These are phyloP conservation scores for Schizonepeta tenuifolia DNA, from an alignment of 257 asterid species.

Conservation along the genomic window DNA sequence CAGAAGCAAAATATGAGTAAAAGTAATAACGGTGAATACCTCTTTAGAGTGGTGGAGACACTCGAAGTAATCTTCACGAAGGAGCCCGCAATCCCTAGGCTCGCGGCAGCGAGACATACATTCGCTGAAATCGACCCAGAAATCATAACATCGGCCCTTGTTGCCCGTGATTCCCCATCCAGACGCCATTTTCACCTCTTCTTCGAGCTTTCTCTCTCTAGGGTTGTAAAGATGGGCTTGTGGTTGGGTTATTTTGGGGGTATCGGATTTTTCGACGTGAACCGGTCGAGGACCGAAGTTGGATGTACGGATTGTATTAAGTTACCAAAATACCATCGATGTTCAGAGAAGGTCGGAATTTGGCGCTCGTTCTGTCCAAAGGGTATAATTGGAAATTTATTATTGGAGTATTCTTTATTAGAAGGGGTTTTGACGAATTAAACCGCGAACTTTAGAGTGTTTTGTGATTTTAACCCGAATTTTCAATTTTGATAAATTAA, in stretches of 20 bases:
- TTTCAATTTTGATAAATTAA: too few relatives aligned
- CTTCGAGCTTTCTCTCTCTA: constrained; percentile 37
- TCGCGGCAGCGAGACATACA: constrained; percentile 94
- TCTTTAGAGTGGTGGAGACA: constrained; percentile 98
- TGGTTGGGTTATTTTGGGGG: constrained; percentile 24
- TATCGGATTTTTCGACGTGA: not conserved
- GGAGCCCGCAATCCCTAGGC: constrained; percentile 88
- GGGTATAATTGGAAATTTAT: too few relatives aligned
- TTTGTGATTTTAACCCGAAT: too few relatives aligned
- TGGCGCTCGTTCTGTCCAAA: too few relatives aligned
- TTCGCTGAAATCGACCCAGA: constrained; percentile 97
- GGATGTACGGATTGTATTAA: not conserved
- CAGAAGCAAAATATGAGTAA: not conserved
- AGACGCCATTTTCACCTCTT: constrained; percentile 68
- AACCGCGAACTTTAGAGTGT: too few relatives aligned
- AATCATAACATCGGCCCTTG: constrained; percentile 96
- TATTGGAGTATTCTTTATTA: too few relatives aligned
- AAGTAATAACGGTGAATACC: constrained; percentile 42
- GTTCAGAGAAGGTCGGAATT: not conserved
- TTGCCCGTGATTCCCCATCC: constrained; percentile 98
- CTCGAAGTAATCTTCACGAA: constrained; percentile 95
- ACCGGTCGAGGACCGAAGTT: constrained; percentile 4
- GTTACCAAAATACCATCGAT: not conserved
- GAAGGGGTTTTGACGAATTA: too few relatives aligned
- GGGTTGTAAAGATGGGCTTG: constrained; percentile 34